These are phyloP conservation scores for Mycosphaerella sp. DNA, from an alignment of 2,329 filamentous ascomycete genomes.

Conservation along the genomic window DNA sequence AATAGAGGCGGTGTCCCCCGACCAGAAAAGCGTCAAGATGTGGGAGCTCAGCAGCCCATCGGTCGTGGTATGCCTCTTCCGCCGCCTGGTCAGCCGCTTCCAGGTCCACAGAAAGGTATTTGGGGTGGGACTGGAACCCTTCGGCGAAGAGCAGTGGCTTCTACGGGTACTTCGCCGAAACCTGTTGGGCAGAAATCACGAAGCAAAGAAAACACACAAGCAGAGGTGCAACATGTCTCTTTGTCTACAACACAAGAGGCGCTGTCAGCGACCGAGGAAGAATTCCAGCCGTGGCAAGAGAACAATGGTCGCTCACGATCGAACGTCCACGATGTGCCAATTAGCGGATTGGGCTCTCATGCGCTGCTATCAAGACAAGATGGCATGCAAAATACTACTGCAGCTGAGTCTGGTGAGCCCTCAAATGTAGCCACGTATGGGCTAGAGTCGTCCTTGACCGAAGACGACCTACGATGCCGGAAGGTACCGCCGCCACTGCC, in stretches of 20 bases:
- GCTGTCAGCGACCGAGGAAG: conserved; percentile 10
- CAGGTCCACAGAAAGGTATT: conserved; percentile 38
- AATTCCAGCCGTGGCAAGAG: conserved; percentile 22
- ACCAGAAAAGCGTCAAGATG: conserved; percentile 19
- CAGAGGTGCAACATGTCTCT: not conserved
- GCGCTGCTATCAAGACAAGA: not conserved
- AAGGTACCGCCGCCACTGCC: conserved; percentile 12
- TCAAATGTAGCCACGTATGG: not conserved
- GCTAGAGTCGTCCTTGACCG: not conserved
- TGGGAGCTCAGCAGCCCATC: conserved; percentile 53
- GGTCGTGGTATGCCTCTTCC: conserved; percentile 76
- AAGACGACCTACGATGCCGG: not conserved
- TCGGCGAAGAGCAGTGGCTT: conserved; percentile 18
- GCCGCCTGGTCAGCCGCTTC: conserved; percentile 72
- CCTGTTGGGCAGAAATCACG: not conserved
- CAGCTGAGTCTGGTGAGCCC: not conserved
- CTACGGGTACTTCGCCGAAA: not conserved
- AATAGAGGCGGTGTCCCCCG: conserved; percentile 12
- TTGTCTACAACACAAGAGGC: not conserved
- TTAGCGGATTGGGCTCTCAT: not conserved
- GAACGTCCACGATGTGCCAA: not conserved
- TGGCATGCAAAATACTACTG: not conserved
- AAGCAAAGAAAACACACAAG: not conserved
- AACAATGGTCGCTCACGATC: conserved; percentile 12
- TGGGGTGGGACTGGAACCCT: conserved; percentile 14